phyloP scores from a whole-genome alignment of 305 asterid species.

The Withania somnifera region DNA sequence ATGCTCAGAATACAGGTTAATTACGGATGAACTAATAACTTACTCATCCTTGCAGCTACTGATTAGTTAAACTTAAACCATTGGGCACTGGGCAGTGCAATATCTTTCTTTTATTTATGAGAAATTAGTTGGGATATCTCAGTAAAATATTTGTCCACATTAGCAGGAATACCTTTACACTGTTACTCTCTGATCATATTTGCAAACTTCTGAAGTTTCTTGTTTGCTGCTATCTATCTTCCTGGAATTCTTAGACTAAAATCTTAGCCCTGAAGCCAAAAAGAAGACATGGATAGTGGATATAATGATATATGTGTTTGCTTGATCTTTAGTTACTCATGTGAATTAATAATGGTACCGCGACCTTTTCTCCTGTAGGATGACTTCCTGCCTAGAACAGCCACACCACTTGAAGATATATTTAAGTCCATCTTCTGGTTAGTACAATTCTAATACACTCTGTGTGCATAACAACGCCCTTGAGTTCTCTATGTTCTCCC shows the following conservation, averaged over 20 bases:
- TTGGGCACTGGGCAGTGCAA: background rate
- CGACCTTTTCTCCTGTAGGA: slow-evolving; percentile 31
- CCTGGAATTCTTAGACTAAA: background rate
- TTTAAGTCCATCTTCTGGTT: slow-evolving; percentile 89
- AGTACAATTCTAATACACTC: slow-evolving; percentile 17
- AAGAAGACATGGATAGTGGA: background rate
- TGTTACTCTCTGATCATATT: background rate
- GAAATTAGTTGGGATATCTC: background rate
- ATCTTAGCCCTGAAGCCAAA: background rate
- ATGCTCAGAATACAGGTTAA: background rate
- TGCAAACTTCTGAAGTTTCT: background rate
- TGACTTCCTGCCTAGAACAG: slow-evolving; percentile 91
- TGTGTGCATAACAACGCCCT: slow-evolving; percentile 2
- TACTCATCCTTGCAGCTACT: background rate
- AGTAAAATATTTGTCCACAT: background rate
- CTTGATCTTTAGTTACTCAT: background rate
- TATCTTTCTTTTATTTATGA: background rate
- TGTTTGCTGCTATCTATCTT: background rate
- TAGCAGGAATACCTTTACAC: background rate
- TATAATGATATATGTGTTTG: background rate
- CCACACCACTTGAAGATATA: slow-evolving; percentile 88
- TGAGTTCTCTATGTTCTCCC: slow-evolving; percentile 1
- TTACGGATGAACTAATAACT: background rate
- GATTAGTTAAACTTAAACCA: background rate
- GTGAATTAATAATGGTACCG: background rate